Percentiles rank a stretch among this genome's conserved stretches.
These are phyloP conservation scores for Beauveria scarabaeidicola DNA, from an alignment of 2,329 filamentous ascomycete genomes.

Conservation along the genomic window DNA sequence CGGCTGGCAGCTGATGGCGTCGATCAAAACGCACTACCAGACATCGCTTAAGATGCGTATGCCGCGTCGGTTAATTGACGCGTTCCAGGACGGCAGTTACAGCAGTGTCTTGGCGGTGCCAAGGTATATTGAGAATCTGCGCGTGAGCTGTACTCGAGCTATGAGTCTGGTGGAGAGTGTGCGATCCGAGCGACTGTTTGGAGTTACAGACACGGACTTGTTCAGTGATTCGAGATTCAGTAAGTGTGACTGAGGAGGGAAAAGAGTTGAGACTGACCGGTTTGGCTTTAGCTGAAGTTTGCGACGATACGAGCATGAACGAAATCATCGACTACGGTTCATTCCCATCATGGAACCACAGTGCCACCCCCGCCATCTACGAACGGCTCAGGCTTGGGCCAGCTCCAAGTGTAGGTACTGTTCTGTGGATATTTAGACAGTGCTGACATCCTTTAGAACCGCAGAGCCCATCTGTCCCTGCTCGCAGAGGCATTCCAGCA, in stretches of 20 bases:
- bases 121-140: constrained; percentile 33
- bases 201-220: constrained; percentile 31
- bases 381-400: constrained; percentile 42
- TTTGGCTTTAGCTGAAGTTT: constrained; percentile 29
- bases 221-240: constrained; percentile 37
- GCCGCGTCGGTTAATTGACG: constrained; percentile 33
- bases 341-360: constrained; percentile 39
- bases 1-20: constrained; percentile 31
- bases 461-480: constrained; percentile 40
- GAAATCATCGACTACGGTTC: constrained; percentile 44
- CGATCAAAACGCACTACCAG: constrained; percentile 37
- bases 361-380: constrained; percentile 30
- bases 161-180: constrained; percentile 45
- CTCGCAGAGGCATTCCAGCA: constrained; percentile 45
- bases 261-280: neutral
- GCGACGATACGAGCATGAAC: constrained; percentile 30
- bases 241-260: constrained; percentile 23
- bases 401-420: constrained; percentile 37
- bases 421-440: neutral
- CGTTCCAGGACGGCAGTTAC: constrained; percentile 43
- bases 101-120: constrained; percentile 41
- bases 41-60: constrained; percentile 38
- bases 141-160: constrained; percentile 42
- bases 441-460: constrained; percentile 29
- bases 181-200: constrained; percentile 36